Evolutionary conservation across 106 monocot species (phyloP).

Genomic region (Dioscorea zingiberensis): DNA sequence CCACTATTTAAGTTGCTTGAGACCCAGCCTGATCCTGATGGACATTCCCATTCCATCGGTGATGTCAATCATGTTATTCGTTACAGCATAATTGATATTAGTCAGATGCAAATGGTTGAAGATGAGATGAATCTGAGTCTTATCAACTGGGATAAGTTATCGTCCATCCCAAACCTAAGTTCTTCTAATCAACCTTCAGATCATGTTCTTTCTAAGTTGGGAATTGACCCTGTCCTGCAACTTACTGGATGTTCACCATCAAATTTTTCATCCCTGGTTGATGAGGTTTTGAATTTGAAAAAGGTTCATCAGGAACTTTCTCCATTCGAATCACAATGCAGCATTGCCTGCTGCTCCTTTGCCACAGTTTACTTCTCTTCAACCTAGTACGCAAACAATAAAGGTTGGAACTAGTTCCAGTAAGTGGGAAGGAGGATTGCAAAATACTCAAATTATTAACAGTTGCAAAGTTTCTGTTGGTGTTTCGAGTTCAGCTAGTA

Average conservation of each 20-base stretch:
- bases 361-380: slow-evolving; percentile 18
- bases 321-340: slow-evolving; percentile 17
- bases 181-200: slow-evolving; percentile 29
- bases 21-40: slow-evolving; percentile 44
- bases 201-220: slow-evolving; percentile 26
- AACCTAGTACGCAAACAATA: slow-evolving; percentile 26
- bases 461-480: slow-evolving; percentile 20
- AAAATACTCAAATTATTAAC: slow-evolving; percentile 35
- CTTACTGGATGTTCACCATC: slow-evolving; percentile 33
- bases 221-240: slow-evolving; percentile 33
- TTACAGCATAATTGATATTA: slow-evolving; percentile 61
- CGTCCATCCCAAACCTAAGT: slow-evolving; percentile 15
- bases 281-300: slow-evolving; percentile 79
- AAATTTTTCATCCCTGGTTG: slow-evolving; percentile 87
- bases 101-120: slow-evolving; percentile 57
- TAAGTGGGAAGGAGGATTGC: slow-evolving; percentile 36
- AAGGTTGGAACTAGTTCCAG: slow-evolving; percentile 28
- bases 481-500: slow-evolving; percentile 15
- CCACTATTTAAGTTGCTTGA: slow-evolving; percentile 80
- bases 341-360: slow-evolving; percentile 28
- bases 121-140: slow-evolving; percentile 81
- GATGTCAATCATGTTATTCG: slow-evolving; percentile 42
- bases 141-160: slow-evolving; percentile 53
- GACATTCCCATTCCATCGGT: slow-evolving; percentile 38
- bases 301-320: slow-evolving; percentile 24